Conservation (phyloP, 2,329 filamentous ascomycete genomes). For the Fusarium verrucosum region DNA sequence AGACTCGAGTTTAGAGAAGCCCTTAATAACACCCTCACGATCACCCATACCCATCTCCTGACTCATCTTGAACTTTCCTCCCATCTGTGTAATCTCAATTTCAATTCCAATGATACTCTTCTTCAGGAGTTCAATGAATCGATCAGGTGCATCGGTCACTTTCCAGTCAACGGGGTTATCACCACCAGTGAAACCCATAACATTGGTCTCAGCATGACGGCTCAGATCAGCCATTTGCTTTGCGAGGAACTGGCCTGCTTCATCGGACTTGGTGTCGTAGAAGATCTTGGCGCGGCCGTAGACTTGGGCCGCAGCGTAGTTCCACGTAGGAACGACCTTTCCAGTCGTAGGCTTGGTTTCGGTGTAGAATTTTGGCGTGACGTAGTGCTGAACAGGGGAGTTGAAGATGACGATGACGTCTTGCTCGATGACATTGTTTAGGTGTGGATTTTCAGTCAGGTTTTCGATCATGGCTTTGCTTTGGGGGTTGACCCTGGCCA, state of each 20-base stretch:
- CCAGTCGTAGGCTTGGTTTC: conserved; percentile 70
- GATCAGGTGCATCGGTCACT: conserved; percentile 64
- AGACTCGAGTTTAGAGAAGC: conserved; percentile 56
- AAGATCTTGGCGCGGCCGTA: conserved; percentile 67
- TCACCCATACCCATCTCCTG: conserved; percentile 66
- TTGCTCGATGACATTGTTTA: conserved; percentile 51
- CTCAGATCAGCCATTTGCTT: conserved; percentile 64
- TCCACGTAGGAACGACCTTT: conserved; percentile 77
- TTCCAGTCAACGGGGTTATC: conserved; percentile 58
- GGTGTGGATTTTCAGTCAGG: conserved; percentile 19
- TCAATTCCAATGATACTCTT: conserved; percentile 70
- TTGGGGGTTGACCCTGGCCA: conserved; percentile 71
- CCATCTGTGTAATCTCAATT: conserved; percentile 62
- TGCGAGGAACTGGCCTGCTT: conserved; percentile 57
- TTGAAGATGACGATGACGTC: conserved; percentile 73
- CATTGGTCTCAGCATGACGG: conserved; percentile 57
- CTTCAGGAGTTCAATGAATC: conserved; percentile 65
- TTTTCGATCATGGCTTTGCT: conserved; percentile 67
- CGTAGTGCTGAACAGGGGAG: conserved; percentile 66
- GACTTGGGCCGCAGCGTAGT: conserved; percentile 72
- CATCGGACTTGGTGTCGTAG: conserved; percentile 57
- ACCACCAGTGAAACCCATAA: conserved; percentile 64
- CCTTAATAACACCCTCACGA: conserved; percentile 64
- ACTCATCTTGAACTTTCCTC: conserved; percentile 74
- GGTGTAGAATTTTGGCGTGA: conserved; percentile 74